A percentile compares a stretch with the other conserved stretches of the same genome.
phyloP scores from a whole-genome alignment of 148 eudicot species.

The Pharnaceum exiguum region DNA sequence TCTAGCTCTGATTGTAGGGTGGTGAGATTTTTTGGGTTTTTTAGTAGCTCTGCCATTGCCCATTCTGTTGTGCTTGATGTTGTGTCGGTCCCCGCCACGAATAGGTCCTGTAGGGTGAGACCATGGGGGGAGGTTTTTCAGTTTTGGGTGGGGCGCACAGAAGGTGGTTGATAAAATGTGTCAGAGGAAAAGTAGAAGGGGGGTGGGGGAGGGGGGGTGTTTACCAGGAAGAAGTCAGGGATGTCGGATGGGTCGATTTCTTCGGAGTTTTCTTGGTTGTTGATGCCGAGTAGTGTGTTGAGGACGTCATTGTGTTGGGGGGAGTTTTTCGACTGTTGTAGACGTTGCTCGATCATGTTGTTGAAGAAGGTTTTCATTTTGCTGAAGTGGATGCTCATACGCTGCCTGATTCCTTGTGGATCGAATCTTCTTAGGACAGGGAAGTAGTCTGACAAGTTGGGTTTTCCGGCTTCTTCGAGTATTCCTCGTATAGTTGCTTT shows the following conservation, averaged over 20 bases:
- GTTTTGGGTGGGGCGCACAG: background rate
- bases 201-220: too few species aligned
- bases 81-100: slow-evolving; percentile 22
- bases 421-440: slow-evolving; percentile 35
- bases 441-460: slow-evolving; percentile 48
- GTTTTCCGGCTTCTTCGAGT: slow-evolving; percentile 35
- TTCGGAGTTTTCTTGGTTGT: background rate
- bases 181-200: background rate
- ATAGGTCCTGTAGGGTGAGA: slow-evolving; percentile 11
- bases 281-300: slow-evolving; percentile 31
- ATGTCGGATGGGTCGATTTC: slow-evolving; percentile 10
- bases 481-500: slow-evolving; percentile 29
- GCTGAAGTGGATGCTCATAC: background rate
- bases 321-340: slow-evolving; percentile 4
- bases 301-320: slow-evolving; percentile 26
- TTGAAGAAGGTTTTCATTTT: slow-evolving; percentile 29
- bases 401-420: slow-evolving; percentile 34
- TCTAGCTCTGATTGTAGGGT: slow-evolving; percentile 14
- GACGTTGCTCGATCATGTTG: slow-evolving; percentile 31
- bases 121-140: background rate
- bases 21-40: slow-evolving; percentile 10
- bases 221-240: slow-evolving; percentile 20
- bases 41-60: slow-evolving; percentile 26
- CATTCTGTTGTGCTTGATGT: slow-evolving; percentile 24
- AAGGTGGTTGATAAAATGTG: background rate